phyloP scores from a whole-genome alignment of 352 stramenopile genomes.

The Globisporangium paddicum region DNA sequence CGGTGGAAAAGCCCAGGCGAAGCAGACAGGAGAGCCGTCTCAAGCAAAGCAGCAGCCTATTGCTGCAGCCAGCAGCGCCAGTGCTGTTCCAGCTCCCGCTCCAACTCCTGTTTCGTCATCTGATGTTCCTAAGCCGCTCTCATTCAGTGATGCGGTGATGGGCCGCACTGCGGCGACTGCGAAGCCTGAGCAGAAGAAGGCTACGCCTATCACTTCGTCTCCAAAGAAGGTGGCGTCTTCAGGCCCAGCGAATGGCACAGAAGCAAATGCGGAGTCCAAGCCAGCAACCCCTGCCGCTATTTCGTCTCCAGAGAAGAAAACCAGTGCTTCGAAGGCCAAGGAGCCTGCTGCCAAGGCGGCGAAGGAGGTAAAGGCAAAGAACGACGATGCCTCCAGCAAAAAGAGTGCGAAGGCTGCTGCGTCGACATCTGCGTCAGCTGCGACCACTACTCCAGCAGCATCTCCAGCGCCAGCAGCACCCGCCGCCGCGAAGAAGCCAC shows the following conservation, averaged over 20 bases:
- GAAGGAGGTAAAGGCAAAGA: background rate
- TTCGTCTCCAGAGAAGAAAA: conserved; percentile 5
- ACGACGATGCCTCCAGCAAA: background rate
- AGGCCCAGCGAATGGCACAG: background rate
- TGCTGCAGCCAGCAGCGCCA: background rate
- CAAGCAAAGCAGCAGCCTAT: conserved; percentile 9
- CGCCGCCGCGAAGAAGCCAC: conserved; percentile 45
- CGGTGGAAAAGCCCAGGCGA: conserved; percentile 19
- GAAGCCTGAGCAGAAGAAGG: conserved; percentile 12
- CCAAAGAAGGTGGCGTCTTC: conserved; percentile 1
- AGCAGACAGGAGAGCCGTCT: background rate
- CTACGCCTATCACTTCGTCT: background rate
- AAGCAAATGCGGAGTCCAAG: conserved; percentile 6
- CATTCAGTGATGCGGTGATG: conserved; percentile 67
- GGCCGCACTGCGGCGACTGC: conserved; percentile 23
- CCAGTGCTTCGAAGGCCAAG: background rate
- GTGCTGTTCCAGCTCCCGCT: conserved; percentile 3
- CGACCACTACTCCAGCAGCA: background rate
- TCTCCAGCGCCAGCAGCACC: conserved; percentile 2
- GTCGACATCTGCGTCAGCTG: background rate
- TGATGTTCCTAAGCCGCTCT: conserved; percentile 45
- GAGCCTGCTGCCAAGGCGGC: conserved; percentile 8
- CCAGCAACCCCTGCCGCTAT: conserved; percentile 6
- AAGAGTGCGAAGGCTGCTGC: background rate
- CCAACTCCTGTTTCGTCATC: conserved; percentile 1